Evolutionary conservation across 768 basidiomycete genomes (phyloP).

Genomic region (Rhizopogon vulgaris): DNA sequence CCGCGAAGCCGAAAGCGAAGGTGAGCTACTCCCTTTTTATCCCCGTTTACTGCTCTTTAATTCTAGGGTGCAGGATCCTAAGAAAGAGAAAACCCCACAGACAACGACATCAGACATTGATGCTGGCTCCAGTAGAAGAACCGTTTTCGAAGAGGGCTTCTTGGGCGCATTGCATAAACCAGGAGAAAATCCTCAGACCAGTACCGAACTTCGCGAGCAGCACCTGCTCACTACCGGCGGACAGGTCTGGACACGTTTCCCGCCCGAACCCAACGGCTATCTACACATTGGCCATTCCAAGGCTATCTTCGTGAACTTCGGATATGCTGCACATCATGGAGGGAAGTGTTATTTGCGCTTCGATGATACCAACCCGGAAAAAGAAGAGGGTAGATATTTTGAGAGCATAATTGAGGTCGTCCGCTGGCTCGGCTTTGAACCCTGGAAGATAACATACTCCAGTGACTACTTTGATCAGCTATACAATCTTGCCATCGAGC

Average conservation of each 20-base stretch:
- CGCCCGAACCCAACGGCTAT: slow-evolving; percentile 97
- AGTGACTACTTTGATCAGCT: slow-evolving; percentile 92
- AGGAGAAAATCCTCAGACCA: slow-evolving; percentile 87
- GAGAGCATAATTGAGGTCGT: slow-evolving; percentile 94
- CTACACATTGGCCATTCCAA: slow-evolving; percentile 97
- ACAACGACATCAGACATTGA: slow-evolving; percentile 29
- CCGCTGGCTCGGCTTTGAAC: slow-evolving; percentile 95
- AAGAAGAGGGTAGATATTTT: slow-evolving; percentile 93
- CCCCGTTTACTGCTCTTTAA: not conserved
- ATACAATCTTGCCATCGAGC: slow-evolving; percentile 79
- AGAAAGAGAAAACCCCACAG: slow-evolving; percentile 34
- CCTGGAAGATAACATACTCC: slow-evolving; percentile 98
- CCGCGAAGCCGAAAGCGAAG: slow-evolving; percentile 60
- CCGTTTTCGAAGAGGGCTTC: slow-evolving; percentile 93
- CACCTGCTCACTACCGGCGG: slow-evolving; percentile 80
- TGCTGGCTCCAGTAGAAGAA: slow-evolving; percentile 36
- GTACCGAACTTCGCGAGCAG: slow-evolving; percentile 67
- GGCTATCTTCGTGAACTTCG: slow-evolving; percentile 97
- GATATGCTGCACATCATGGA: slow-evolving; percentile 92
- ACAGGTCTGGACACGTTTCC: slow-evolving; percentile 91
- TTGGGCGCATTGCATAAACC: slow-evolving; percentile 88
- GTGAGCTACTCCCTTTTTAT: slow-evolving; percentile 26
- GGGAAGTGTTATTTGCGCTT: slow-evolving; percentile 92
- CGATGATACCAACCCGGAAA: slow-evolving; percentile 98
- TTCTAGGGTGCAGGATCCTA: slow-evolving; percentile 34